Evolutionary conservation across 73 alveolate genomes (phyloP).

Genomic region (Paraurostyla sp.): DNA sequence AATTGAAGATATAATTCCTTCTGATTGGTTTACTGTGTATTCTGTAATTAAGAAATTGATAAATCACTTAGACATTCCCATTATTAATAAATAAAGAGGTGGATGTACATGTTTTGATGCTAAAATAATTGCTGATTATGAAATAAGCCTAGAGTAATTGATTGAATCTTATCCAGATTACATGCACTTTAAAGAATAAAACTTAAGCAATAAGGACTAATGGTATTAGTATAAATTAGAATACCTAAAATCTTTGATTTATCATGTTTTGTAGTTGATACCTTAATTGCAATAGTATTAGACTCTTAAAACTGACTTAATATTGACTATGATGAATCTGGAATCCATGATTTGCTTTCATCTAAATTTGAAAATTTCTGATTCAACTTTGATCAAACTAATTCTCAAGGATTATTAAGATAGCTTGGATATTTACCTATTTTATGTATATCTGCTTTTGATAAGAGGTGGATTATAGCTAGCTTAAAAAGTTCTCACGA

Average conservation of each 20-base stretch:
- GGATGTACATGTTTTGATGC: too few species aligned
- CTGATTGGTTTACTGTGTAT: background rate
- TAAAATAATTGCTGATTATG: too few species aligned
- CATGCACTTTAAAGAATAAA: too few species aligned
- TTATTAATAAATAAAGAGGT: too few species aligned
- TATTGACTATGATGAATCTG: background rate
- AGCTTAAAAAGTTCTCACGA: background rate
- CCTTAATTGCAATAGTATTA: background rate
- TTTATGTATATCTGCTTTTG: background rate
- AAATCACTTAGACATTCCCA: background rate
- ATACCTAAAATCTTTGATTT: background rate
- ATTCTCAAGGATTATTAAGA: background rate
- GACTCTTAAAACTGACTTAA: background rate
- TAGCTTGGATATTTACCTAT: background rate
- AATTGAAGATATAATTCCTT: background rate
- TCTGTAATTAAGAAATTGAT: background rate
- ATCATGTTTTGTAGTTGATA: background rate
- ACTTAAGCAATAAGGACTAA: background rate
- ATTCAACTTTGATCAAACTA: background rate
- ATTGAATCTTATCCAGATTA: too few species aligned
- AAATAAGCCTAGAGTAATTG: too few species aligned
- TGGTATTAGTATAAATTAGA: background rate
- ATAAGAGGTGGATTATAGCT: background rate
- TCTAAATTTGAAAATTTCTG: background rate
- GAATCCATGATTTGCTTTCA: conserved; percentile 38